A percentile compares a stretch with the other conserved stretches of the same genome.
These are phyloP conservation scores for Hypericum perforatum DNA, from an alignment of 345 rosid species.

Conservation along the genomic window DNA sequence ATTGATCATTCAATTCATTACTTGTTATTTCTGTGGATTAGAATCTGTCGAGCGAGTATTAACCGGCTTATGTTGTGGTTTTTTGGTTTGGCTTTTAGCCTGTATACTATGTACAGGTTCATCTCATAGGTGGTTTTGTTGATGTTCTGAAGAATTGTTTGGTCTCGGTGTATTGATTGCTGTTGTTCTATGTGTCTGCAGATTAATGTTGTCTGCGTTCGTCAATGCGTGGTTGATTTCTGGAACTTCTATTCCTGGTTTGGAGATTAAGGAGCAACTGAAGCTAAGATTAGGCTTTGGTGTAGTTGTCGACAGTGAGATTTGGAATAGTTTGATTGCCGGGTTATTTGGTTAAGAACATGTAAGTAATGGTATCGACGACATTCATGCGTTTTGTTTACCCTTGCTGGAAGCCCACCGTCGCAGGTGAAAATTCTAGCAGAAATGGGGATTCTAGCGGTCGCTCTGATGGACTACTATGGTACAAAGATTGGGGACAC, in stretches of 20 bases:
- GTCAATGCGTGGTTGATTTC: conserved; percentile 48
- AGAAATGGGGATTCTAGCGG: conserved; percentile 1
- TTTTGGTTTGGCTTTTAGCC: too few species aligned
- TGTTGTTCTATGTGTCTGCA: conserved; percentile 17
- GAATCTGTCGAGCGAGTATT: too few species aligned
- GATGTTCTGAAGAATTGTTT: too few species aligned
- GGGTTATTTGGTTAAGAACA: background rate
- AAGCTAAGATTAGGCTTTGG: conserved; percentile 25
- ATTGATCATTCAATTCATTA: too few species aligned
- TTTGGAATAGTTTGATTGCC: conserved; percentile 42
- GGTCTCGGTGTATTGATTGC: background rate
- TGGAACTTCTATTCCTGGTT: conserved; percentile 36
- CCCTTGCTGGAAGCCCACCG: background rate
- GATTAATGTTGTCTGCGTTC: conserved; percentile 64
- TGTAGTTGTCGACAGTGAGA: conserved; percentile 23
- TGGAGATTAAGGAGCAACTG: conserved; percentile 35
- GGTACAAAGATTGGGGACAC: background rate
- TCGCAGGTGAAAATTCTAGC: background rate
- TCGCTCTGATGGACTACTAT: conserved; percentile 1
- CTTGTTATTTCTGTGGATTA: too few species aligned
- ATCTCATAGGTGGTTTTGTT: too few species aligned
- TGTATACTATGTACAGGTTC: too few species aligned
- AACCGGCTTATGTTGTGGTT: too few species aligned
- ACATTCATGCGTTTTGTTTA: background rate
- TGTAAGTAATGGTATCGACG: conserved; percentile 4